Evolutionary conservation across 208 protist species (phyloP).

Genomic region (Polymyxa betae): DNA sequence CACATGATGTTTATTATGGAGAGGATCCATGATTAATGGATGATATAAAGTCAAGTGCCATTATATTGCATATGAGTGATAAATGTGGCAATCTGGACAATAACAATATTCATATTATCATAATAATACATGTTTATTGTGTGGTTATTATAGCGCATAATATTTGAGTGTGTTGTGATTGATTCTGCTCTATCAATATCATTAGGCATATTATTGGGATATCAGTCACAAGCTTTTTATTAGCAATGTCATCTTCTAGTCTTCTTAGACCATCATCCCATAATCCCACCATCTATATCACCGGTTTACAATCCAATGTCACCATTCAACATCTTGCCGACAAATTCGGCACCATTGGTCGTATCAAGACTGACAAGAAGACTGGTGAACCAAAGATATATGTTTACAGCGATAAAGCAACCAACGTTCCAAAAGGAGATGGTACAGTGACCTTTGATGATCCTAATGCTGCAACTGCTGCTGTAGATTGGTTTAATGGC

Average conservation of each 20-base stretch:
- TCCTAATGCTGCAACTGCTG: constrained; percentile 4
- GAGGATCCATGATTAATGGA: too few relatives aligned
- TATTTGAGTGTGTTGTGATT: too few relatives aligned
- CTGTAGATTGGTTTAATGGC: constrained; percentile 45
- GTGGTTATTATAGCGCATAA: too few relatives aligned
- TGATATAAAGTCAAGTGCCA: too few relatives aligned
- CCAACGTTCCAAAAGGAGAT: constrained; percentile 51
- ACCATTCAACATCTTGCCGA: neutral
- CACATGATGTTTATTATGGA: too few relatives aligned
- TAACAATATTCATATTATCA: too few relatives aligned
- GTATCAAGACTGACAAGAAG: constrained; percentile 52
- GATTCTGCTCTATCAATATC: too few relatives aligned
- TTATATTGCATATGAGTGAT: too few relatives aligned
- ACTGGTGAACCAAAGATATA: constrained; percentile 25
- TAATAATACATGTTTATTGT: too few relatives aligned
- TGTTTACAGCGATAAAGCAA: constrained; percentile 42
- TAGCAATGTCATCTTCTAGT: neutral
- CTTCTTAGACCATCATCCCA: neutral
- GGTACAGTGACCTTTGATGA: constrained; percentile 53
- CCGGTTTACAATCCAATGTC: neutral
- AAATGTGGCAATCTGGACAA: too few relatives aligned
- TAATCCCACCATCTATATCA: constrained; percentile 37
- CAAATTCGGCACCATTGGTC: constrained; percentile 44
- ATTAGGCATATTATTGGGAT: too few relatives aligned
- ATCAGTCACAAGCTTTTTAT: too few relatives aligned